Evolutionary conservation across 2,329 filamentous ascomycete species (phyloP), one percentile per base, ranked within the genome.

Genomic region (Diaporthe longicolla): DNA sequence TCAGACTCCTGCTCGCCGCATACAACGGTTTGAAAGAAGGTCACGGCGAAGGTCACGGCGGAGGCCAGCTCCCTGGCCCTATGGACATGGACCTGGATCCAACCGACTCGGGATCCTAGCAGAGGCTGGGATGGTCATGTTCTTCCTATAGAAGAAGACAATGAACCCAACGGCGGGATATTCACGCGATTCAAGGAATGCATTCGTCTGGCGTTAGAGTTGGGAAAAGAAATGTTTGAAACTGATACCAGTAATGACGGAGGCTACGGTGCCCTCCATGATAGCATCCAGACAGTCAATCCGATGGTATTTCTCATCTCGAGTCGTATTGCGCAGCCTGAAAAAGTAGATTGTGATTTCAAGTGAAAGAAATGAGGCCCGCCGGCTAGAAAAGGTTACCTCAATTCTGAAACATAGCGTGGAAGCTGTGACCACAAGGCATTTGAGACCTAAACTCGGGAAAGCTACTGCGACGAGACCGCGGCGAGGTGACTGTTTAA

Each of bases 351-450:
- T 54, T 63, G 17, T 50, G 29, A 54, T 32, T 43, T 29, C 8
- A 40, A 50, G n/a, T 71, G 63, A n/a, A 54, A 54, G 48, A 52
- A 54, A 52, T 54, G 63, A n/a, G 48, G 48, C 63, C 43, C 43
- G 69, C 54, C 43, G 26, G 29, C 32, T n/a, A 54, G 48, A 24
- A 32, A n/a, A 63, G 24, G 35, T 24, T 50, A 61, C 43, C 54
- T 37, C 48, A 26, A 40, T 68, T 52, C 32, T 71, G 69, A 71
- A 71, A 71, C 69, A 32, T 52, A 71, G 69, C 69, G 35, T 54
- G 32, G 55, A 40, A n/a, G 40, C 63, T 54, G 32, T 68, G 55
- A 61, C 55, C 58, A 58, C 26, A 11, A 58, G 50, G 15, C 21
- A 17, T 57, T 37, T 17, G 26, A 37, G 55, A 26, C 43, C 29